Conservation (phyloP, 2,329 filamentous ascomycete genomes). For the Aspergillus pseudoviridinutans region DNA sequence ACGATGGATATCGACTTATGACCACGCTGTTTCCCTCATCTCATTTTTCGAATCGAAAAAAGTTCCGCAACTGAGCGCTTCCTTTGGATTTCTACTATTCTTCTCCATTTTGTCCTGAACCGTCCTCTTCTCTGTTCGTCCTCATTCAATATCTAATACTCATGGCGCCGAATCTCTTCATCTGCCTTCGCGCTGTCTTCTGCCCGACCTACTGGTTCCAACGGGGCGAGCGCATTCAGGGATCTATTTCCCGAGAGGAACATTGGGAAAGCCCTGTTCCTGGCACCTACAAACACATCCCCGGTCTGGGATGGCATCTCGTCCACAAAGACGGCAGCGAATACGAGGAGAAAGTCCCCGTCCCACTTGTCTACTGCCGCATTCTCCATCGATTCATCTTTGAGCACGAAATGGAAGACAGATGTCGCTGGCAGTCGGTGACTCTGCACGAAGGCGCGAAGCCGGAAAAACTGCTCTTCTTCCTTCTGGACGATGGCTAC, state of each 20-base stretch:
- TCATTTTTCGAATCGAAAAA: conserved; percentile 1
- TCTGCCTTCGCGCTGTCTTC: conserved; percentile 47
- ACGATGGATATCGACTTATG: conserved; percentile 34
- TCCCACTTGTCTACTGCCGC: conserved; percentile 45
- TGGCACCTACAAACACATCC: conserved; percentile 49
- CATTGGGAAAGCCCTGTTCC: conserved; percentile 48
- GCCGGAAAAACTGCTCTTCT: conserved; percentile 43
- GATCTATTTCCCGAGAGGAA: conserved; percentile 41
- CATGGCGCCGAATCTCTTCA: conserved; percentile 51
- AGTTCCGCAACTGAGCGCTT: conserved; percentile 23
- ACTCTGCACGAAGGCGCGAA: conserved; percentile 35
- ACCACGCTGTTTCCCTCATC: conserved; percentile 11
- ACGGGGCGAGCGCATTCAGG: conserved; percentile 34
- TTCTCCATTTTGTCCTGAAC: neutral
- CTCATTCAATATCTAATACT: conserved; percentile 6
- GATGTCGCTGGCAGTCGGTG: conserved; percentile 43
- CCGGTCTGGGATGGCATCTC: conserved; percentile 49
- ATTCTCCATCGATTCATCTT: conserved; percentile 49
- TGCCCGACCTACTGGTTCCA: conserved; percentile 50
- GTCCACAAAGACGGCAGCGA: conserved; percentile 37
- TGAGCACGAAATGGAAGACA: conserved; percentile 44
- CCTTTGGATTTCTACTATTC: neutral
- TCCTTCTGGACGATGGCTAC: conserved; percentile 47
- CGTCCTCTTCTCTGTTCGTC: conserved; percentile 1
- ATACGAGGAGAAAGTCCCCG: conserved; percentile 30